A percentile compares a stretch with the other conserved stretches of the same genome.
Evolutionary conservation across 352 stramenopile species (phyloP).

Genomic region (Phytophthora fragariae): DNA sequence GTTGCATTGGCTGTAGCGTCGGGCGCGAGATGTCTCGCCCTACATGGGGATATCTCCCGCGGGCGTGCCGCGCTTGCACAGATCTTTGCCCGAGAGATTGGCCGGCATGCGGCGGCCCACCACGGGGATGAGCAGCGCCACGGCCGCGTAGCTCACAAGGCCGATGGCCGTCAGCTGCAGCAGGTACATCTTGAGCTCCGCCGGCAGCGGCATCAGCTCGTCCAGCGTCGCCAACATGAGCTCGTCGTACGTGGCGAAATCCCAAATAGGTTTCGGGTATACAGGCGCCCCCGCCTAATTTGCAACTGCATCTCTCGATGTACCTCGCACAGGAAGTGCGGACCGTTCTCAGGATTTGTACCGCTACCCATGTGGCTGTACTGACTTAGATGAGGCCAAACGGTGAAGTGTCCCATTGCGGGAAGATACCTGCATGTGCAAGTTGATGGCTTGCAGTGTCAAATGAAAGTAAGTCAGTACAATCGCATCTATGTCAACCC

Average conservation of each 20-base stretch:
- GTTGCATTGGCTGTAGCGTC: not conserved
- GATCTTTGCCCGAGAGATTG: constrained; percentile 92
- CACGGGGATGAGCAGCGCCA: constrained; percentile 69
- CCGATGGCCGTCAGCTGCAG: constrained; percentile 61
- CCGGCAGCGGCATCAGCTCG: constrained; percentile 35
- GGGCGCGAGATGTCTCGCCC: constrained; percentile 13
- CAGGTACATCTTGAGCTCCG: constrained; percentile 53
- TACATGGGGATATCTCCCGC: constrained; percentile 90
- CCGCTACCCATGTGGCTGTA: too few species aligned
- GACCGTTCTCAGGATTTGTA: too few species aligned
- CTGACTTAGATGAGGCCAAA: too few species aligned
- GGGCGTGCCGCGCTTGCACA: constrained; percentile 92
- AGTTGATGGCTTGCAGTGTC: too few species aligned
- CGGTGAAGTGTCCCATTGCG: too few species aligned
- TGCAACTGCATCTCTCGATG: too few species aligned
- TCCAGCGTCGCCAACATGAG: constrained; percentile 24
- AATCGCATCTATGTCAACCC: too few species aligned
- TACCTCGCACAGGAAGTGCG: too few species aligned
- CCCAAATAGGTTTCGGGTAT: constrained; percentile 16
- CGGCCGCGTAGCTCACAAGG: constrained; percentile 64
- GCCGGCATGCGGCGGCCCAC: constrained; percentile 69
- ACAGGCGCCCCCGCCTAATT: too few species aligned
- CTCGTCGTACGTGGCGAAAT: constrained; percentile 20
- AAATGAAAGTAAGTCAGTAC: too few species aligned
- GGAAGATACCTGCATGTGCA: too few species aligned